phyloP scores from a whole-genome alignment of 2,329 filamentous ascomycete genomes.

The Fusarium sp. region DNA sequence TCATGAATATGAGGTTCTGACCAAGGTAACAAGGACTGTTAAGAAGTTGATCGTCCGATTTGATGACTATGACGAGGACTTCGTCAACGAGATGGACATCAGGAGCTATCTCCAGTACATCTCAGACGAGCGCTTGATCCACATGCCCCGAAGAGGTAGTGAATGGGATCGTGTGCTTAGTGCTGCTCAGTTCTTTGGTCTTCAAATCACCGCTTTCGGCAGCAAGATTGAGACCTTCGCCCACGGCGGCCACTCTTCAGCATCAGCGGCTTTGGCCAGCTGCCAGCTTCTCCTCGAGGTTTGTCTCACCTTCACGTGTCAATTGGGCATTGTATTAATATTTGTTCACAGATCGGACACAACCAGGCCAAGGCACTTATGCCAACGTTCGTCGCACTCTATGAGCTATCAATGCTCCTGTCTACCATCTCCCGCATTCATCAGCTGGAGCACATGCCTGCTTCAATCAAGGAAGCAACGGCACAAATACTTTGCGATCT shows the following conservation, averaged over 20 bases:
- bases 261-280: conserved; percentile 55
- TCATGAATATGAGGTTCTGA: conserved; percentile 31
- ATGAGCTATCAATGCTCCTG: conserved; percentile 58
- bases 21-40: conserved; percentile 35
- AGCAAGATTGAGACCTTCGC: conserved; percentile 51
- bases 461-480: conserved; percentile 52
- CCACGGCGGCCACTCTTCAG: conserved; percentile 36
- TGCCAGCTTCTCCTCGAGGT: conserved; percentile 59
- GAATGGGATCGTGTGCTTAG: conserved; percentile 60
- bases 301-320: background rate
- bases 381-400: conserved; percentile 58
- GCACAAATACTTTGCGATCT: conserved; percentile 56
- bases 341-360: conserved; percentile 55
- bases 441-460: conserved; percentile 53
- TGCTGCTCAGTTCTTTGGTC: conserved; percentile 59
- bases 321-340: background rate
- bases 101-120: conserved; percentile 56
- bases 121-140: conserved; percentile 57
- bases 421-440: conserved; percentile 56
- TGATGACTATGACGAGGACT: conserved; percentile 41
- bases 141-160: conserved; percentile 60
- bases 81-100: conserved; percentile 44
- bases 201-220: conserved; percentile 58
- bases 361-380: conserved; percentile 56
- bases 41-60: conserved; percentile 38